Evolutionary conservation across 257 asterid genomes (phyloP), one percentile per base, ranked within the genome.

Genomic region (Solanum dulcamara): DNA sequence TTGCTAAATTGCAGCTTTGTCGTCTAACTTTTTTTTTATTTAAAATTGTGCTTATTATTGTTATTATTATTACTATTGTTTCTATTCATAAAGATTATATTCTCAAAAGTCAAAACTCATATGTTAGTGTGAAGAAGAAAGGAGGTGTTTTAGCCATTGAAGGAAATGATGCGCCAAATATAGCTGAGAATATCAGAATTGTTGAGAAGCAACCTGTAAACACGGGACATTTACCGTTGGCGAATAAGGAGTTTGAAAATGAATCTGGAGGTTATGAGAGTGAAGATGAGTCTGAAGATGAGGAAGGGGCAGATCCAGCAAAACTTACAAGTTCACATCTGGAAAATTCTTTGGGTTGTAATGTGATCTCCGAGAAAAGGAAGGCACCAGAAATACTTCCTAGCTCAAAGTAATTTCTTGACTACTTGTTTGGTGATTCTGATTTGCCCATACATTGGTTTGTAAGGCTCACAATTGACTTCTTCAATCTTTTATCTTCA

Each of bases 161-260:
- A 83, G 97, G 91, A 35, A 88, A 87, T 50, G 83, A 88, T 88
- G 89, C 85, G 4, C 81, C 89, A 72, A 83, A 86, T 84, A 83
- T 55, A 74, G 89, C 85, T 72, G 88, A 67, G 83, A 89, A 87
- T 77, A 37, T 88, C 92, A 90, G 86, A 89, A 90, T 77, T 59
- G 83, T 84, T 85, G 91, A 89, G 90, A 90, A 87, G 84, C 93
- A 89, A 84, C 86, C 90, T 70, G 91, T 87, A 75, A 81, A 81
- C 81, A 86, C 30, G 5, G 90, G 91, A 68, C 85, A 88, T 50
- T 70, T 95, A 90, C 93, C 90, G 86, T 88, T 97, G 88, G 91
- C 93, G 14, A 93, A 90, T 86, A 93, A 90, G 86, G 98, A 90
- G 89, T 94, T 94, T 90, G 97, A 85, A 87, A 88, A 92, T 74